Conservation (phyloP, 2,329 filamentous ascomycete genomes). For the Periconia sp. region DNA sequence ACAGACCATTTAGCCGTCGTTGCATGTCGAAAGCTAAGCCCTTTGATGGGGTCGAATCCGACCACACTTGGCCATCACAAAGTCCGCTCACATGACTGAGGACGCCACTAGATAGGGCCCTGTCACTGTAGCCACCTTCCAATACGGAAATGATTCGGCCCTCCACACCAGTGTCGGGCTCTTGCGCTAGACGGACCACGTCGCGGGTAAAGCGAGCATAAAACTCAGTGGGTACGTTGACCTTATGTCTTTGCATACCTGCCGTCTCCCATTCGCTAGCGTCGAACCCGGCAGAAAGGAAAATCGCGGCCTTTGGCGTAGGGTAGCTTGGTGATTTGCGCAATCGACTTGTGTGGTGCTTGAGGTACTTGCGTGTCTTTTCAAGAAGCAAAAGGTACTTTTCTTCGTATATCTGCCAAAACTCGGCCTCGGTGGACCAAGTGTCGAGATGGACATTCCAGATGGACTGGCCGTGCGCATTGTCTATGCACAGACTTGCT, state of each 20-base stretch:
- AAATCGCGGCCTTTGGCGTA: constrained; percentile 82
- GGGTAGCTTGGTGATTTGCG: constrained; percentile 62
- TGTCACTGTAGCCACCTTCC: constrained; percentile 94
- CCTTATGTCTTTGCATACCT: constrained; percentile 94
- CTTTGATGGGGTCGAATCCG: constrained; percentile 39
- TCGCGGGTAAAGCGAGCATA: constrained; percentile 91
- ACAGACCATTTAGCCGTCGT: constrained; percentile 55
- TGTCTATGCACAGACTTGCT: constrained; percentile 92
- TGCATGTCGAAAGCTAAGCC: constrained; percentile 67
- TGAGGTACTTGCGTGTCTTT: constrained; percentile 81
- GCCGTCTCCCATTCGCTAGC: constrained; percentile 92
- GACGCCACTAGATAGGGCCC: constrained; percentile 85
- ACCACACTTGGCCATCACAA: constrained; percentile 59
- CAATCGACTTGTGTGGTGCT: constrained; percentile 71
- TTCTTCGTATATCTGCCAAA: constrained; percentile 85
- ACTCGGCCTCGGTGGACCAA: constrained; percentile 83
- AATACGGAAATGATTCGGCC: constrained; percentile 91
- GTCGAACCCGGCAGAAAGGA: constrained; percentile 95
- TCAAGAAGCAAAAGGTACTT: constrained; percentile 79
- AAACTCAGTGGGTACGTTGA: constrained; percentile 96
- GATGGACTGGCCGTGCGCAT: constrained; percentile 89
- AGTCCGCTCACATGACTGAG: constrained; percentile 89
- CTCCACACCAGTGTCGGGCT: constrained; percentile 77
- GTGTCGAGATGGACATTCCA: constrained; percentile 95
- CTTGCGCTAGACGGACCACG: constrained; percentile 79